phyloP scores from a whole-genome alignment of 352 stramenopile genomes.

The Pythium phragmiticola region DNA sequence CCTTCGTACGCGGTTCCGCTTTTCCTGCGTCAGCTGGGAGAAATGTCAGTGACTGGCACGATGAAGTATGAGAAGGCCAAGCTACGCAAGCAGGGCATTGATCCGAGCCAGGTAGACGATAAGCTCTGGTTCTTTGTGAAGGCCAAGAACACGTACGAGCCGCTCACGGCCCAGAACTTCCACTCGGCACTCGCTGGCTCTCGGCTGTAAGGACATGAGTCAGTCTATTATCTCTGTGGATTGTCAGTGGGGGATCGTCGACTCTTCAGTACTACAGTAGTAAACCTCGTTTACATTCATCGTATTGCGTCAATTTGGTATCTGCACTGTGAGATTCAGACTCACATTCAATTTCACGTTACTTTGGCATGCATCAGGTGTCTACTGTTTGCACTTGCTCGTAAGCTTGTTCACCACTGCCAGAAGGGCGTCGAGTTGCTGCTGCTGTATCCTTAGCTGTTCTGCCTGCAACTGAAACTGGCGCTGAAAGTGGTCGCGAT shows the following conservation, averaged over 20 bases:
- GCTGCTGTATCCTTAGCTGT: too few species aligned
- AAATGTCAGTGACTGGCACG: constrained; percentile 82
- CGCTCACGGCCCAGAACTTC: constrained; percentile 55
- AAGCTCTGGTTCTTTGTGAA: constrained; percentile 63
- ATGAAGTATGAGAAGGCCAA: constrained; percentile 92
- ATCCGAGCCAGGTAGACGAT: constrained; percentile 57
- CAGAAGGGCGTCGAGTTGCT: too few species aligned
- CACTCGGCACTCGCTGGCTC: constrained; percentile 54
- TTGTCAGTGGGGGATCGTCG: neutral
- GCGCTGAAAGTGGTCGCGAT: too few species aligned
- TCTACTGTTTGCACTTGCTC: too few species aligned
- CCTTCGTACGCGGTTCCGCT: constrained; percentile 78
- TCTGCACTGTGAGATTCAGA: neutral
- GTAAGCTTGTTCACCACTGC: too few species aligned
- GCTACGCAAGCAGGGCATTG: constrained; percentile 76
- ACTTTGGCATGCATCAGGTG: too few species aligned
- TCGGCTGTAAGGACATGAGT: constrained; percentile 36
- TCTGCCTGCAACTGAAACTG: too few species aligned
- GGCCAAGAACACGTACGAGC: constrained; percentile 45
- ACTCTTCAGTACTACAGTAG: neutral
- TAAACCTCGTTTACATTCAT: neutral
- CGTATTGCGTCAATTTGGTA: neutral
- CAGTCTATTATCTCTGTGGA: neutral
- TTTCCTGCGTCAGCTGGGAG: constrained; percentile 75
- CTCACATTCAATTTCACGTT: too few species aligned